Conservation (phyloP, 306 rosid species). For the Ziziphus jujuba region DNA sequence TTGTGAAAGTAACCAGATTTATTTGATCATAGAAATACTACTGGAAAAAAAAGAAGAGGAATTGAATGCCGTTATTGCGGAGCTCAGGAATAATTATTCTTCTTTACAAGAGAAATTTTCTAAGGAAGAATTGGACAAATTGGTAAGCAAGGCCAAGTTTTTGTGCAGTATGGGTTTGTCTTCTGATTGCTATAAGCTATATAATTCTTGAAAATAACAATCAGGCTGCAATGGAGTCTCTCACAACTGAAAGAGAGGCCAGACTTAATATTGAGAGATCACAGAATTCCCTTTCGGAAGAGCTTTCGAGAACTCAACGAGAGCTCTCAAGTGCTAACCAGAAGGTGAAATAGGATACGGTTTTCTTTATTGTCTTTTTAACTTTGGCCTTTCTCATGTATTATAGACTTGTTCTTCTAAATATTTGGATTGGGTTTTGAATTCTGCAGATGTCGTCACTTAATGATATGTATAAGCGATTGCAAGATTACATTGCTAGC, state of each 20-base stretch:
- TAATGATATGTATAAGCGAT: slow-evolving; percentile 91
- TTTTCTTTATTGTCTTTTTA: slow-evolving; percentile 8
- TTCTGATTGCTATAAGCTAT: slow-evolving; percentile 19
- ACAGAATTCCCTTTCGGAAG: slow-evolving; percentile 62
- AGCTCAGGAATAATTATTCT: slow-evolving; percentile 70
- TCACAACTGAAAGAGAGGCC: slow-evolving; percentile 71
- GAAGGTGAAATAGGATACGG: slow-evolving; percentile 52
- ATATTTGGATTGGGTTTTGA: slow-evolving; percentile 5
- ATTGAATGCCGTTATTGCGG: slow-evolving; percentile 66
- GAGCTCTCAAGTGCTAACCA: slow-evolving; percentile 87
- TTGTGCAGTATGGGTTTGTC: slow-evolving; percentile 7
- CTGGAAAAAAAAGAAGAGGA: slow-evolving; percentile 89
- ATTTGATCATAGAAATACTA: slow-evolving; percentile 48
- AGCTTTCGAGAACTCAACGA: slow-evolving; percentile 78
- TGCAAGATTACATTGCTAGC: slow-evolving; percentile 93
- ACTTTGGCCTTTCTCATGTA: not conserved
- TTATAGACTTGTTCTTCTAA: not conserved
- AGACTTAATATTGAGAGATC: slow-evolving; percentile 78
- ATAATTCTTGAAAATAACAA: slow-evolving; percentile 17
- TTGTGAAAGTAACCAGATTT: slow-evolving; percentile 17
- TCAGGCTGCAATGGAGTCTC: slow-evolving; percentile 80
- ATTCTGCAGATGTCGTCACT: slow-evolving; percentile 78
- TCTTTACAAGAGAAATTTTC: slow-evolving; percentile 71
- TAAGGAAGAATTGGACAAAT: slow-evolving; percentile 78
- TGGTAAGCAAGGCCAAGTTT: slow-evolving; percentile 52